Conservation (phyloP, 2,329 filamentous ascomycete species). For the Elsinoe fawcettii region DNA sequence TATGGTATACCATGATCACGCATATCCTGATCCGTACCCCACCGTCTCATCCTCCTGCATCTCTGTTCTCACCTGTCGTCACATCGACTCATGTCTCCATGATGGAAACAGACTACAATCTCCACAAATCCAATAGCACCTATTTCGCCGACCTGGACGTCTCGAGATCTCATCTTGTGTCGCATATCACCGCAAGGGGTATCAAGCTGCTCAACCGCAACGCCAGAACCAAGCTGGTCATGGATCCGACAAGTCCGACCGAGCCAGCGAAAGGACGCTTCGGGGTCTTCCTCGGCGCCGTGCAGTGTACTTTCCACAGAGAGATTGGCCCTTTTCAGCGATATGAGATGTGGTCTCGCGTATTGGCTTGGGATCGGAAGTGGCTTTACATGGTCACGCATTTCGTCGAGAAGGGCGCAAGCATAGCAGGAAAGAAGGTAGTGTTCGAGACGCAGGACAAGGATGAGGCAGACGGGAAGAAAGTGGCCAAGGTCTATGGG, state of each 20-base stretch:
- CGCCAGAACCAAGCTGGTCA: not conserved
- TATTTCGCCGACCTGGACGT: conserved; percentile 79
- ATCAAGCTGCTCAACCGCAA: conserved; percentile 23
- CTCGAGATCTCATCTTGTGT: conserved; percentile 68
- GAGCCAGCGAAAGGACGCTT: not conserved
- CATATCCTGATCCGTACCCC: conserved; percentile 33
- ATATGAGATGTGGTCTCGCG: conserved; percentile 37
- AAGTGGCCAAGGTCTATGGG: conserved; percentile 29
- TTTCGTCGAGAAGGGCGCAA: conserved; percentile 33
- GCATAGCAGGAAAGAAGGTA: conserved; percentile 20
- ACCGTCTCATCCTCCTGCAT: conserved; percentile 45
- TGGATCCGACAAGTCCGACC: not conserved
- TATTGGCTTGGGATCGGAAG: conserved; percentile 37
- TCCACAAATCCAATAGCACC: conserved; percentile 70
- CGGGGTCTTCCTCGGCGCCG: conserved; percentile 27
- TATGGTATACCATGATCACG: conserved; percentile 34
- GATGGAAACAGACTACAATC: conserved; percentile 72
- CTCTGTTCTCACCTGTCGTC: conserved; percentile 62
- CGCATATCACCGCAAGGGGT: conserved; percentile 35
- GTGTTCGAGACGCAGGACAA: conserved; percentile 16
- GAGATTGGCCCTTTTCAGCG: conserved; percentile 34
- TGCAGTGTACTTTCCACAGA: conserved; percentile 34
- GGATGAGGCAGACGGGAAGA: conserved; percentile 16
- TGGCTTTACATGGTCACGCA: conserved; percentile 39
- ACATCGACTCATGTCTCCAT: conserved; percentile 52